Evolutionary conservation across 306 rosid species (phyloP), one percentile per base, ranked within the genome.

Genomic region (Geum urbanum): DNA sequence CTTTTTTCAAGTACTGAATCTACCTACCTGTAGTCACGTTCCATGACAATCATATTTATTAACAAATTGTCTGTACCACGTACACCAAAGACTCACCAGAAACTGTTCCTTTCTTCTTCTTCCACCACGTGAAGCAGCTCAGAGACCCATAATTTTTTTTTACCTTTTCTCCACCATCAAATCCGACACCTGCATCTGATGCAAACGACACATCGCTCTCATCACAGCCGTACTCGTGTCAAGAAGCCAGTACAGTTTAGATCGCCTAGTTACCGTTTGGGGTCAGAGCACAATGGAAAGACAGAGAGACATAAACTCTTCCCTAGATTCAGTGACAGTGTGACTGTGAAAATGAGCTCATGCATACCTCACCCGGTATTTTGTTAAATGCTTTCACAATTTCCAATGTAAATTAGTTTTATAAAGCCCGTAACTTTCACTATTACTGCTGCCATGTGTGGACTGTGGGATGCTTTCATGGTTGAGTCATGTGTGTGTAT

Each of bases 151-250:
- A 39, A 43, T 68, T 62, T 67, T 83, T 78, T 79, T 73, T 60
- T 72, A 62, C 76, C 69, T 19, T 22, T 3, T 14, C 35, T 19
- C 71, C 73, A 77, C 78, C 67, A 66, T 71, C 78, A 69, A 32
- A 20, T 27, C 60, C 70, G 70, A 69, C 53, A 71, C 71, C 72
- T 9, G 79, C 74, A 71, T 68, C 79, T 61, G 73, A 57, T 11
- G 35, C 46, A 57, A 15, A 74, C 89, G 79, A 78, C 80, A 84
- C 75, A 35, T 56, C 35, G 20, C 1, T 3, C 8, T 19, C 67
- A 81, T 81, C 82, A 39, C 20, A 57, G 66, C 92, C 83, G 84
- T 82, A 77, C 92, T 80, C 86, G 78, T 87, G 85, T 81, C 79
- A 4, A 13, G 5, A 39, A 5, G 10, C 2, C 2, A 10, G 37